Evolutionary conservation across 306 rosid genomes (phyloP).

Genomic region (Pterocarpus macrocarpus): DNA sequence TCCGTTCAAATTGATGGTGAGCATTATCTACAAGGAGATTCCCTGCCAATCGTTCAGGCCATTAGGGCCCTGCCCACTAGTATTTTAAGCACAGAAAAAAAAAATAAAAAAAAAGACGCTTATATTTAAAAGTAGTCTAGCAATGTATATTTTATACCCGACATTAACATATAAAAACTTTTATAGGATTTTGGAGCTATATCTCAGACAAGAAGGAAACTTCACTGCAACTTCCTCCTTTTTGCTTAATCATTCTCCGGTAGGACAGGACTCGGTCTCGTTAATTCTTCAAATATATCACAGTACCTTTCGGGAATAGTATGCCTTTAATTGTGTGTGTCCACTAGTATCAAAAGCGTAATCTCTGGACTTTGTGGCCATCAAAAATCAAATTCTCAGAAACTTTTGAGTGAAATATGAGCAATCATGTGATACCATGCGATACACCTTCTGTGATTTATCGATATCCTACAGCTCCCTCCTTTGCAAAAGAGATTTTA

Average conservation of each 20-base stretch:
- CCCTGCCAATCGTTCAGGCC: too few species aligned
- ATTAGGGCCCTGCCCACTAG: too few species aligned
- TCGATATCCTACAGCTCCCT: neutral
- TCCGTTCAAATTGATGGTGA: too few species aligned
- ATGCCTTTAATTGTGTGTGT: neutral
- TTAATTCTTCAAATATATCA: neutral
- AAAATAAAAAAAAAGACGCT: too few species aligned
- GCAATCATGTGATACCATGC: neutral
- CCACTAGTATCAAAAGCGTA: neutral
- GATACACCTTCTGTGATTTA: neutral
- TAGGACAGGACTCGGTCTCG: neutral
- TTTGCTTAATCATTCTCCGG: neutral
- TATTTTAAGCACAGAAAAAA: too few species aligned
- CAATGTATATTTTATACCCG: neutral
- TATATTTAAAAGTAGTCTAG: neutral
- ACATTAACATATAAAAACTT: constrained; percentile 3
- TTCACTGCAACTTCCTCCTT: constrained; percentile 23
- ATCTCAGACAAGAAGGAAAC: neutral
- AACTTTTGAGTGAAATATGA: neutral
- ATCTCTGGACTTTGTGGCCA: neutral
- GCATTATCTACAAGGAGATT: too few species aligned
- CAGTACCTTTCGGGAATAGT: constrained; percentile 6
- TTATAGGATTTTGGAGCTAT: neutral
- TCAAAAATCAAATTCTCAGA: neutral
- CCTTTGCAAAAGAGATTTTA: neutral